Conservation (phyloP, 495 filamentous ascomycete species). For the Penicilliopsis zonata region DNA sequence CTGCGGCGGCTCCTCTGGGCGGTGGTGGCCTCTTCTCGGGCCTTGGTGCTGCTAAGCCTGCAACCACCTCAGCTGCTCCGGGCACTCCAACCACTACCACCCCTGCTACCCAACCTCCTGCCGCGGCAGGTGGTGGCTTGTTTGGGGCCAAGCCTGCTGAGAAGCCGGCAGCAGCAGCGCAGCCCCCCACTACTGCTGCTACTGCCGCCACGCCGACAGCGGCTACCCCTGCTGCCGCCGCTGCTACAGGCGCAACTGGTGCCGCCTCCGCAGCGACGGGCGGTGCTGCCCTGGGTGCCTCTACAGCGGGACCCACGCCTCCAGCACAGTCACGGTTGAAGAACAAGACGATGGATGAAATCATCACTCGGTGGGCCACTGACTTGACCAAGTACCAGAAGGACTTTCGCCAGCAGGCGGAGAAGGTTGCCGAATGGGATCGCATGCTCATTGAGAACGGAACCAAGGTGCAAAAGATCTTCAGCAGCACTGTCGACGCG, state of each 20-base stretch:
- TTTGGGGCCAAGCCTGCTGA: constrained; percentile 18
- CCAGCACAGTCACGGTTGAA: constrained; percentile 74
- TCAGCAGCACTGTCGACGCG: constrained; percentile 75
- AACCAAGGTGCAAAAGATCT: constrained; percentile 84
- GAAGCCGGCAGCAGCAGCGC: constrained; percentile 10
- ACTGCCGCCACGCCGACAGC: constrained; percentile 14
- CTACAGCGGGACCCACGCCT: constrained; percentile 67
- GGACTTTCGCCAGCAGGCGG: constrained; percentile 81
- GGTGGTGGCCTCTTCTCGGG: constrained; percentile 25
- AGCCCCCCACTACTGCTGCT: constrained; percentile 7
- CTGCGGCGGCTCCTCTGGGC: constrained; percentile 22
- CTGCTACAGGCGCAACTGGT: constrained; percentile 12
- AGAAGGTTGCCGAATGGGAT: constrained; percentile 84
- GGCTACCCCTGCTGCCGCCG: constrained; percentile 6
- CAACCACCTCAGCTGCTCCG: constrained; percentile 14
- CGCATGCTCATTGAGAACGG: constrained; percentile 81
- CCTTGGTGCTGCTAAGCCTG: constrained; percentile 20
- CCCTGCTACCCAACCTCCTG: constrained; percentile 12
- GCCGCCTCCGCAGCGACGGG: constrained; percentile 16
- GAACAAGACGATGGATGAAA: constrained; percentile 99
- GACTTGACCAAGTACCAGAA: constrained; percentile 93
- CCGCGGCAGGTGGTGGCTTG: constrained; percentile 12
- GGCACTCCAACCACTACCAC: constrained; percentile 17
- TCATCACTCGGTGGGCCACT: constrained; percentile 94
- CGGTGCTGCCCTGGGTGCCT: constrained; percentile 42